A percentile compares a stretch with the other conserved stretches of the same genome.
Conservation (phyloP, 1,139 yeast species). For the Nadsonia starkeyi-henricii region DNA sequence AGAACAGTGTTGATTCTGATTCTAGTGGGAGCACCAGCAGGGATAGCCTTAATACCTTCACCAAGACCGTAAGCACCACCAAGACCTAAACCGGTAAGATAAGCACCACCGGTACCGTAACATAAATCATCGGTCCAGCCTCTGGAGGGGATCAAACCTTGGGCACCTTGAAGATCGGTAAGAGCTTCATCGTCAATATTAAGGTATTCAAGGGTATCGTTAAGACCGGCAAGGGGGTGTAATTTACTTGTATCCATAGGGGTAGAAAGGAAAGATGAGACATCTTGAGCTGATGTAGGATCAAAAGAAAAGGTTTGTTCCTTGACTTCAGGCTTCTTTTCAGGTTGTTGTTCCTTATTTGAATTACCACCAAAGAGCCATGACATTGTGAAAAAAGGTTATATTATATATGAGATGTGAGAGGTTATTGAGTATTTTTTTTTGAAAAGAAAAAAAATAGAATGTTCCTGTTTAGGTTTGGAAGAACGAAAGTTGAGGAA, state of each 20-base stretch:
- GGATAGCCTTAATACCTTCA: constrained; percentile 71
- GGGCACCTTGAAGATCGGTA: constrained; percentile 66
- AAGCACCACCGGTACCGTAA: constrained; percentile 95
- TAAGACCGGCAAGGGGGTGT: constrained; percentile 88
- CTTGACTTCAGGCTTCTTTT: constrained; percentile 16
- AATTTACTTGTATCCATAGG: constrained; percentile 57
- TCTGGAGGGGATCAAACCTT: constrained; percentile 83
- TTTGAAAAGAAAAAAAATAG: background rate
- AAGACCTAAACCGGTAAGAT: constrained; percentile 60
- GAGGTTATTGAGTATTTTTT: background rate
- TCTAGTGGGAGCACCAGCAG: constrained; percentile 58
- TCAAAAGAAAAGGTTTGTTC: constrained; percentile 34
- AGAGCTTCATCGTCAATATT: constrained; percentile 78
- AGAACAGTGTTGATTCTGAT: constrained; percentile 77
- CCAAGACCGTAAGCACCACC: constrained; percentile 85
- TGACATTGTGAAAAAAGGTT: constrained; percentile 32
- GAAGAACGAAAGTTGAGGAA: too few species aligned
- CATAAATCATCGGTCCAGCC: constrained; percentile 96
- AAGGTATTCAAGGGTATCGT: constrained; percentile 76
- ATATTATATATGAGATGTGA: background rate
- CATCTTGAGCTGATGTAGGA: constrained; percentile 51
- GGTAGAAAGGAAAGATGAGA: constrained; percentile 47
- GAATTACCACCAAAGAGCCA: constrained; percentile 51
- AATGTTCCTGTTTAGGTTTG: background rate
- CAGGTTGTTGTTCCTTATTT: constrained; percentile 19